Conservation (phyloP, 257 asterid species). For the Solanum peruvianum region DNA sequence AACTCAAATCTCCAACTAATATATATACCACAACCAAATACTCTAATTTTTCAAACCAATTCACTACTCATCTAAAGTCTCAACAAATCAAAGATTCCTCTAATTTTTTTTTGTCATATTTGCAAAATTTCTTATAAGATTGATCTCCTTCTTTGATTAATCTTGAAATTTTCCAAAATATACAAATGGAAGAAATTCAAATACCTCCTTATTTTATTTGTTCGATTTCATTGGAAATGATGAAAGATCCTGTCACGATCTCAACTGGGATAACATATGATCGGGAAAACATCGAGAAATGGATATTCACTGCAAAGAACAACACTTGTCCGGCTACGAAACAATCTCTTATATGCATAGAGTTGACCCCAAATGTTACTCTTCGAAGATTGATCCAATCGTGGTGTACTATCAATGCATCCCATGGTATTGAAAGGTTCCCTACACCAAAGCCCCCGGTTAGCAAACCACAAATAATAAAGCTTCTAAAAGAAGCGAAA, state of each 20-base stretch:
- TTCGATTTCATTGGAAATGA: constrained; percentile 65
- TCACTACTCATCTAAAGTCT: neutral
- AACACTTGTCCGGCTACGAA: constrained; percentile 60
- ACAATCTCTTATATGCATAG: constrained; percentile 23
- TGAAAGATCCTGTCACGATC: constrained; percentile 75
- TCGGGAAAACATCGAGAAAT: constrained; percentile 61
- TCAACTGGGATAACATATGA: constrained; percentile 80
- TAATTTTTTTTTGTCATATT: neutral
- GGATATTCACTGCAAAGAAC: constrained; percentile 45
- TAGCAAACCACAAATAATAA: constrained; percentile 37
- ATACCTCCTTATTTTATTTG: constrained; percentile 69
- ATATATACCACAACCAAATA: neutral
- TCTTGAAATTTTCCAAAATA: neutral
- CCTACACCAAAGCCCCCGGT: constrained; percentile 75
- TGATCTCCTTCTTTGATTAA: neutral
- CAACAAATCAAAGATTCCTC: neutral
- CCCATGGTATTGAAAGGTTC: constrained; percentile 45
- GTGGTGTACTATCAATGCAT: constrained; percentile 65
- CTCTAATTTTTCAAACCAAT: constrained; percentile 10
- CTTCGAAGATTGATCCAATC: constrained; percentile 76
- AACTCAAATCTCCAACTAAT: neutral
- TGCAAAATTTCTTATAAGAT: neutral
- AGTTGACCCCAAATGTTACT: constrained; percentile 57
- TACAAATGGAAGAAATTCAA: constrained; percentile 40
- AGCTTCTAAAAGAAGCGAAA: constrained; percentile 34